phyloP scores from a whole-genome alignment of 2,329 filamentous ascomycete species.

The Cordyceps sp. region DNA sequence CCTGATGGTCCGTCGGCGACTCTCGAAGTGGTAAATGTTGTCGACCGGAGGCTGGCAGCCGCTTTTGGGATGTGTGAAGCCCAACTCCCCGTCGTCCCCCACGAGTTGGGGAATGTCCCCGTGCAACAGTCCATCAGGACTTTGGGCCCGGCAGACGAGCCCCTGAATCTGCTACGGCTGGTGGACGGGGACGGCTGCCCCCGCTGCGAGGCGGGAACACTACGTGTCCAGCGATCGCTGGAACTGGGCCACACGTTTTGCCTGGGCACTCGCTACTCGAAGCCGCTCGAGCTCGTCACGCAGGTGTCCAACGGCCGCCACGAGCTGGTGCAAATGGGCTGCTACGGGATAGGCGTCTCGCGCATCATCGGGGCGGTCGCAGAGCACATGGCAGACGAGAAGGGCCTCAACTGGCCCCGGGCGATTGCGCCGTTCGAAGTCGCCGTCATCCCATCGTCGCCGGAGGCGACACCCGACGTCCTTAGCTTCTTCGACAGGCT shows the following conservation, averaged over 20 bases:
- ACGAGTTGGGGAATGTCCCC: conserved; percentile 2
- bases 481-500: conserved; percentile 49
- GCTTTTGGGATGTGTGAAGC: conserved; percentile 9
- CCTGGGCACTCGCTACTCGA: conserved; percentile 75
- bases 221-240: conserved; percentile 57
- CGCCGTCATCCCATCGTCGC: conserved; percentile 41
- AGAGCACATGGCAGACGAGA: conserved; percentile 52
- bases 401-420: conserved; percentile 75
- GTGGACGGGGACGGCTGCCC: conserved; percentile 57
- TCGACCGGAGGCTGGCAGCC: conserved; percentile 15
- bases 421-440: conserved; percentile 74
- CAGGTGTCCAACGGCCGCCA: conserved; percentile 15
- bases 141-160: conserved; percentile 18
- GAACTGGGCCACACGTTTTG: conserved; percentile 94
- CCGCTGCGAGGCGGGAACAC: conserved; percentile 42
- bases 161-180: conserved; percentile 47
- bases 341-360: conserved; percentile 87
- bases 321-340: conserved; percentile 68
- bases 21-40: conserved; percentile 14
- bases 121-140: conserved; percentile 6
- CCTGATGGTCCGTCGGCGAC: conserved; percentile 1
- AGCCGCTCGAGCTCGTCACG: conserved; percentile 51
- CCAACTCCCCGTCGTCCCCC: conserved; percentile 10
- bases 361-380: conserved; percentile 79
- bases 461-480: conserved; percentile 28